These are phyloP conservation scores for Aegilops sharonensis DNA, from an alignment of 176 grass and related monocot genomes.

Conservation along the genomic window DNA sequence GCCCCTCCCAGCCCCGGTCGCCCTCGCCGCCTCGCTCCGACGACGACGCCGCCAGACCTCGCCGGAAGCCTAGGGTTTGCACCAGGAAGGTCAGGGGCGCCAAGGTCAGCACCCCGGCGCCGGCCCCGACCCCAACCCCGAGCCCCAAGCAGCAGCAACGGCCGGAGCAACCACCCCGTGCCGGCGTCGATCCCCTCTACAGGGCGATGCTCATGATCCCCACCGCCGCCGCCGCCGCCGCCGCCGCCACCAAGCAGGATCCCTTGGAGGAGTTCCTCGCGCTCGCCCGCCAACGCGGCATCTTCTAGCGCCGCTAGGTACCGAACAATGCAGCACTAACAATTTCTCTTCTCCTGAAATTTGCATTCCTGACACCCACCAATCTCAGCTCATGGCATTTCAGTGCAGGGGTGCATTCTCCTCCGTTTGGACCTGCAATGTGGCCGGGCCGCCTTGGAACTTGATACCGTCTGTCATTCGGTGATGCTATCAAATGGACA, in stretches of 20 bases:
- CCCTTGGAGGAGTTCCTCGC: constrained; percentile 1
- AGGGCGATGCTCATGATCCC: constrained; percentile 33
- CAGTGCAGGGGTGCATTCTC: background rate
- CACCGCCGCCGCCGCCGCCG: background rate
- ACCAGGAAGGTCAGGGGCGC: constrained; percentile 30
- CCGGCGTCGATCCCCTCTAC: constrained; percentile 17
- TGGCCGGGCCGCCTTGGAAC: background rate
- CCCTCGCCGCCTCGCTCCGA: background rate
- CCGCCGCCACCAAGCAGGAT: background rate
- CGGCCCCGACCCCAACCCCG: background rate
- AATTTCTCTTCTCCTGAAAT: background rate
- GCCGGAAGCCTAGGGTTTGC: constrained; percentile 22
- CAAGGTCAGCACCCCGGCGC: constrained; percentile 8
- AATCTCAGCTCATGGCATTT: background rate
- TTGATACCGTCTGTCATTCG: background rate
- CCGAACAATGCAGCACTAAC: background rate
- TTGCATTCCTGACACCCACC: background rate
- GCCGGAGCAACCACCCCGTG: background rate
- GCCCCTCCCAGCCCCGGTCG: background rate
- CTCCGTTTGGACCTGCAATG: background rate
- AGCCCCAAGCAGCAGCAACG: background rate
- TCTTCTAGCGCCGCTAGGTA: constrained; percentile 25
- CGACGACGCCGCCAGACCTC: background rate
- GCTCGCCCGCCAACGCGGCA: constrained; percentile 19
- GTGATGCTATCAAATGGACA: background rate